Conservation (phyloP, 768 basidiomycete species). For the Pulveroboletus sp. region DNA sequence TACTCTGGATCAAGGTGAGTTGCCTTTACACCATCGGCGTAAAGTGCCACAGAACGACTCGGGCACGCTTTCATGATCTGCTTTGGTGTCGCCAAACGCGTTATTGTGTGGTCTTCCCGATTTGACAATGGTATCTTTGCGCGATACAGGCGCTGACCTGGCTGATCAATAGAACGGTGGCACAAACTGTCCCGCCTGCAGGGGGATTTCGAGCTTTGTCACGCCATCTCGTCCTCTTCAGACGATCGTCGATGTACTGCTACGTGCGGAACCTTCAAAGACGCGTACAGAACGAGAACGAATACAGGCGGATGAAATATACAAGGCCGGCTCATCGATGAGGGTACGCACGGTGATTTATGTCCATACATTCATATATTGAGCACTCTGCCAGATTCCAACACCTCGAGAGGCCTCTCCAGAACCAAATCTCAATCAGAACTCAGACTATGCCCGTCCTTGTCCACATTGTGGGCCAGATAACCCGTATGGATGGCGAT, state of each 20-base stretch:
- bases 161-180: slow-evolving; percentile 63
- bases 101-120: neutral
- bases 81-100: neutral
- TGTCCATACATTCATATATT: neutral
- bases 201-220: slow-evolving; percentile 61
- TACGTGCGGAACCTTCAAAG: slow-evolving; percentile 66
- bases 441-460: slow-evolving; percentile 63
- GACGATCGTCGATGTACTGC: slow-evolving; percentile 62
- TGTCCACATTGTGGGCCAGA: slow-evolving; percentile 72
- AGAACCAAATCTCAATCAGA: slow-evolving; percentile 64
- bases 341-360: slow-evolving; percentile 43
- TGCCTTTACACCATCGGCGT: neutral
- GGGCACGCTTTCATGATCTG: neutral
- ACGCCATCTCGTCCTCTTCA: slow-evolving; percentile 72
- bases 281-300: slow-evolving; percentile 66
- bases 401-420: slow-evolving; percentile 72
- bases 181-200: slow-evolving; percentile 79
- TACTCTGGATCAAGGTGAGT: slow-evolving; percentile 81
- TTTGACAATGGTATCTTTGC: neutral
- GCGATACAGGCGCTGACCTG: slow-evolving; percentile 8
- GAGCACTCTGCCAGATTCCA: slow-evolving; percentile 51
- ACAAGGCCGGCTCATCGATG: slow-evolving; percentile 55
- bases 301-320: slow-evolving; percentile 79
- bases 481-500: slow-evolving; percentile 75
- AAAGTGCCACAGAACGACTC: slow-evolving; percentile 4